phyloP scores from a whole-genome alignment of 1,284 basidiomycete genomes.

The Quambalaria eucalypti region DNA sequence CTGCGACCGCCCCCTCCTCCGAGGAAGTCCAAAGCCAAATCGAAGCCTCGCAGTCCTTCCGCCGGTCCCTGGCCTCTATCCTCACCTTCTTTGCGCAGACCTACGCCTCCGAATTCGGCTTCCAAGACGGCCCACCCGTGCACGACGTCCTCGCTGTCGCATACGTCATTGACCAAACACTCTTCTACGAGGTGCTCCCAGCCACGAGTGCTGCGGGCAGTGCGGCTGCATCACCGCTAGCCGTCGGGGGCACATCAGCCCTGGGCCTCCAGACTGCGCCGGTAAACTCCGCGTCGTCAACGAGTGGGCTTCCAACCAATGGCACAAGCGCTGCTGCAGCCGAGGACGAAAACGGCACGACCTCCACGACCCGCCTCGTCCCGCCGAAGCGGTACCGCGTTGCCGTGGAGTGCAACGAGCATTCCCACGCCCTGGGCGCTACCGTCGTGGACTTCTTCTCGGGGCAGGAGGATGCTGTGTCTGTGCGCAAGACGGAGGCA shows the following conservation, averaged over 20 bases:
- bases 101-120: constrained; percentile 31
- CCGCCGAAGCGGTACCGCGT: constrained; percentile 27
- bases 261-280: too few relatives aligned
- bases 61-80: constrained; percentile 23
- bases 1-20: too few relatives aligned
- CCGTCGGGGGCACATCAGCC: not conserved
- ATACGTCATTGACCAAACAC: constrained; percentile 31
- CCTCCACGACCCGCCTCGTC: constrained; percentile 4
- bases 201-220: not conserved
- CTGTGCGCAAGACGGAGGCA: too few relatives aligned
- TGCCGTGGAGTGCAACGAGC: constrained; percentile 21
- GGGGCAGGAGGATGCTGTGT: too few relatives aligned
- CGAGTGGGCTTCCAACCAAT: not conserved
- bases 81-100: constrained; percentile 31
- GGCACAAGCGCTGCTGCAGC: too few relatives aligned
- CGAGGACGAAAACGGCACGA: too few relatives aligned
- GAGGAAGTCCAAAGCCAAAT: not conserved
- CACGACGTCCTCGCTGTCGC: constrained; percentile 38
- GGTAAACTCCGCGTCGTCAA: too few relatives aligned
- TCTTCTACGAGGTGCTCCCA: constrained; percentile 15
- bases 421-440: constrained; percentile 22
- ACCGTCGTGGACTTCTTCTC: constrained; percentile 37
- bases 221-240: not conserved
- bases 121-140: constrained; percentile 29
- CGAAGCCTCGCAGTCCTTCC: constrained; percentile 1